Evolutionary conservation across 1,284 basidiomycete genomes (phyloP), one percentile per base, ranked within the genome.

Genomic region (Ganoderma sp.): DNA sequence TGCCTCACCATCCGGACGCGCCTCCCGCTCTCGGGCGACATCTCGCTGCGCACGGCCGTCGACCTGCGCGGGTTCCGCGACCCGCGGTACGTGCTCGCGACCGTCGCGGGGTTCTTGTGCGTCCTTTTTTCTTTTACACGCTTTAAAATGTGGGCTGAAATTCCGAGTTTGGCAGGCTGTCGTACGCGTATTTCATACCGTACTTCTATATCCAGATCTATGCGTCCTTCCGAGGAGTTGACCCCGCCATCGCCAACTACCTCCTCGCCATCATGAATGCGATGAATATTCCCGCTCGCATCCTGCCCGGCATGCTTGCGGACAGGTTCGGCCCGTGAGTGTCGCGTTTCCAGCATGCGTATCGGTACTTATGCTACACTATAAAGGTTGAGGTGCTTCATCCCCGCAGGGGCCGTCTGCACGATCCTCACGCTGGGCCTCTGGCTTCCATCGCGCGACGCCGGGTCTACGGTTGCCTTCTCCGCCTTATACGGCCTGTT

Each of bases 121-220:
- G 78, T 10, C 37, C 37, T 10, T 32, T 32, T 32, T 32, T 32
- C n/a, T n/a, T n/a, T n/a, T n/a, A n/a, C n/a, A n/a, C n/a, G n/a
- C n/a, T n/a, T n/a, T n/a, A n/a, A n/a, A n/a, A n/a, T n/a, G n/a
- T n/a, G n/a, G n/a, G n/a, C n/a, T n/a, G n/a, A n/a, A n/a, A n/a
- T n/a, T n/a, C n/a, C n/a, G n/a, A n/a, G n/a, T n/a, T n/a, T n/a
- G n/a, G 25, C 25, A 72, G 71, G 52, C 32, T 73, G 2, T 69
- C 70, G 54, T 73, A 73, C 70, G 67, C 75, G 69, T 68, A 79
- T 73, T 71, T 88, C 86, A 61, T 77, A 88, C 14, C 91, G 86
- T 78, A 70, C 56, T 67, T 73, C 42, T 73, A 73, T 63, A 69
- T 73, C 42, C 67, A 70, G 58, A 71, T 73, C 32, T 73, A 73